Evolutionary conservation across 164 flowering plant species (phyloP), one percentile per base, ranked within the genome.

Genomic region (Tetracentron sinense): DNA sequence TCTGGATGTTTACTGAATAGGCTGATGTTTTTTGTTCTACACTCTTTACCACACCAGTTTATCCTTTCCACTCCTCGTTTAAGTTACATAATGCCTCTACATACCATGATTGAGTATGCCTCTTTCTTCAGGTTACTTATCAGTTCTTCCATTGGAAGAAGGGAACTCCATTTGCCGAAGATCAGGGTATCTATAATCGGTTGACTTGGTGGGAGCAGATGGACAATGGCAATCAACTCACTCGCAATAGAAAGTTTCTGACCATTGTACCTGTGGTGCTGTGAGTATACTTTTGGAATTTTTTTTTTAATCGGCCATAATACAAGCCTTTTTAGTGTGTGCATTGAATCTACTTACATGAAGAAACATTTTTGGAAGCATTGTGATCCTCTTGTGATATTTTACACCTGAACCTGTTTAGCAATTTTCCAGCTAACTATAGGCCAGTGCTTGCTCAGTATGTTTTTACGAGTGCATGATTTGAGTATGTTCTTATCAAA

Each of bases 121-220:
- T 53, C 33, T 44, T 23, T 60, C 25, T 67, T 66, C 73, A 85
- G 90, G 77, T 85, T 17, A 85, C 90, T 4, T 85, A 85, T 71
- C 90, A 83, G 42, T 85, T 74, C 68, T 85, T 85, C 63, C 90
- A 85, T 62, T 83, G 90, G 90, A 83, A 82, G 81, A 85, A 83
- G 65, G 90, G 90, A 64, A 85, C 90, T 22, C 90, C 90, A 29
- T 85, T 85, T 73, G 79, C 88, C 48, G 90, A 85, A 44, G 90
- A 85, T 56, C 90, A 85, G 60, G 90, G 90, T 6, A 83, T 85
- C 53, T 85, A 85, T 66, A 85, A 85, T 63, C 31, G 81, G 12
- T 68, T 83, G 78, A 85, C 90, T 28, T 85, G 90, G 90, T 85
- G 90, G 90, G 90, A 85, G 75, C 90, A 85, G 74, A 73, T 85